Conservation (phyloP, 305 asterid genomes). For the Solanum chacoense region DNA sequence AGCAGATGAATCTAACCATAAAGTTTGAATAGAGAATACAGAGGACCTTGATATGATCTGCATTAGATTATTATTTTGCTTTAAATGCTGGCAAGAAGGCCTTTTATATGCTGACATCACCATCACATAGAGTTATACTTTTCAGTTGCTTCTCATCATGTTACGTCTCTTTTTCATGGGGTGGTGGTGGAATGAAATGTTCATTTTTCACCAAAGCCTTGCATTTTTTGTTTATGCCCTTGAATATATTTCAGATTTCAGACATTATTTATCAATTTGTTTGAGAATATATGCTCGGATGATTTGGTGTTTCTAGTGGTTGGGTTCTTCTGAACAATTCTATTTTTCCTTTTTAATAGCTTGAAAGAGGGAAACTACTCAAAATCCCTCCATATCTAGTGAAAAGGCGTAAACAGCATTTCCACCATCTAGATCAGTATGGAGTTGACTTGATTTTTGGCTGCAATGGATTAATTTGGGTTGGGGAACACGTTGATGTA, state of each 20-base stretch:
- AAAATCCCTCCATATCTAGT: constrained; percentile 71
- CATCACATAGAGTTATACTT: neutral
- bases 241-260: neutral
- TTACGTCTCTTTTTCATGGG: neutral
- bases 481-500: constrained; percentile 75
- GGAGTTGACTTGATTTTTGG: constrained; percentile 87
- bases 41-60: neutral
- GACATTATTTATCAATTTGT: neutral
- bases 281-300: neutral
- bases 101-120: neutral
- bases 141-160: neutral
- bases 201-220: neutral
- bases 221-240: neutral
- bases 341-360: constrained; percentile 31
- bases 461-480: constrained; percentile 86
- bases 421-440: constrained; percentile 68
- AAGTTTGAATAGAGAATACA: neutral
- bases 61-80: neutral
- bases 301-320: neutral
- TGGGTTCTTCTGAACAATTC: neutral
- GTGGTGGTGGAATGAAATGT: neutral
- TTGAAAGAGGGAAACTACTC: constrained; percentile 73
- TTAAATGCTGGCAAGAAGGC: neutral
- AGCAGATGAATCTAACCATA: neutral
- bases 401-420: constrained; percentile 86